Base-by-base conservation (phyloP, 2,329 filamentous ascomycete genomes). In the Pseudopithomyces chartarum region DNA sequence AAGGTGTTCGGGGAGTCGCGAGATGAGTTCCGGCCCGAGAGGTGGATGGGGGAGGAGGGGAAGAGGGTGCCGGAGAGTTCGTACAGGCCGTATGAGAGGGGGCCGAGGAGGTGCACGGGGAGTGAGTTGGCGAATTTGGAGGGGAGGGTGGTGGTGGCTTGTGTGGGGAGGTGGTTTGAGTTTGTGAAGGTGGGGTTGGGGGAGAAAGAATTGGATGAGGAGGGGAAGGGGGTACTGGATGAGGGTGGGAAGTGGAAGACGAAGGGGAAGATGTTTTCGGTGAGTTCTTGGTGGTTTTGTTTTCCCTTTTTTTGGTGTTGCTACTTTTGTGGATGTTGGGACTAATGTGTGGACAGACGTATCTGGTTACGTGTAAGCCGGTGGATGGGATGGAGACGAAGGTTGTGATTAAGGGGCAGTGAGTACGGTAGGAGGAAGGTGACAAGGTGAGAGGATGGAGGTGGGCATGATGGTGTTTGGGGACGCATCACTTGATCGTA, bases 111-210 rank as follows among this genome's bases (percentile, higher is more conserved):
- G 49, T 87, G 84, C 62, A 81, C 85, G 20, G 83, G 83, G 0
- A 81, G 84, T 66, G 82, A 84, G 64, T 74, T 85, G 34, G 83
- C 79, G 3, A 77, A 80, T 63, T 65, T 82, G 10, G 83, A 86
- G 69, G 65, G 80, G 1, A 80, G 80, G 58, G 75, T 83, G 55
- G 77, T 85, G 22, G 69, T 86, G 20, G 83, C 80, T 4, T 69
- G 66, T 55, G 62, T 69, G 13, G 62, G 70, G 45, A 60, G 71
- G 36, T 59, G 66, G 15, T 75, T 69, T 52, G 68, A 73, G 29
- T 74, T 76, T 48, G 57, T 67, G 20, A 76, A 75, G 60, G 65
- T 75, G 1, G 73, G 74, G 0, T 57, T 65, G 13, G 73, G 73
- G 6, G 70, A 69, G 51, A 39, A 72, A 20, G 63, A 62, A 36